phyloP scores from a whole-genome alignment of 1,284 basidiomycete genomes.

The Cutaneotrichosporon spelunceum region DNA sequence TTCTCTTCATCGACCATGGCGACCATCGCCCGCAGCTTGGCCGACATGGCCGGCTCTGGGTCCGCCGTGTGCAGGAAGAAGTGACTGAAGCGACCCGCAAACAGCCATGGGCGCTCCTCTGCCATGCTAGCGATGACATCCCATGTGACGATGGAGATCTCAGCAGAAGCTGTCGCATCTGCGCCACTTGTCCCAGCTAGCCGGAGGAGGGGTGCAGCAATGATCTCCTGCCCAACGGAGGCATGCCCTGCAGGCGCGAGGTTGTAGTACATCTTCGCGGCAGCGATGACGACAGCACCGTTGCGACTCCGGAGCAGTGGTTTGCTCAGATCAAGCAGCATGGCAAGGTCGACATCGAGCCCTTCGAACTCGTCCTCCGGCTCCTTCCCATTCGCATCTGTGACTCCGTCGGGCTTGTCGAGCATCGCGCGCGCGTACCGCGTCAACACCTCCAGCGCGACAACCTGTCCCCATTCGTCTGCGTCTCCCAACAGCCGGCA shows the following conservation, averaged over 20 bases:
- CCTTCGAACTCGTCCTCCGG: conserved; percentile 58
- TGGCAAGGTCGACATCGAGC: conserved; percentile 62
- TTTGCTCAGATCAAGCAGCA: conserved; percentile 69
- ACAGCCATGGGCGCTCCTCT: conserved; percentile 61
- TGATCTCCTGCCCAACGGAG: conserved; percentile 36
- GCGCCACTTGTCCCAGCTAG: conserved; percentile 51
- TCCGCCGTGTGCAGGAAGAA: conserved; percentile 71
- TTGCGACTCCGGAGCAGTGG: conserved; percentile 80
- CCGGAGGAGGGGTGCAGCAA: conserved; percentile 44
- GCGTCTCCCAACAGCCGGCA: conserved; percentile 81
- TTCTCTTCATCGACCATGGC: conserved; percentile 65
- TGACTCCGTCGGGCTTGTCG: conserved; percentile 59
- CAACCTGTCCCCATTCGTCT: conserved; percentile 94
- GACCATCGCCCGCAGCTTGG: conserved; percentile 70
- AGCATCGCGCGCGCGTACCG: conserved; percentile 84
- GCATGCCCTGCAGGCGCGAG: conserved; percentile 57
- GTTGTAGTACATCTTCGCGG: conserved; percentile 69
- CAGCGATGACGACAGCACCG: conserved; percentile 76
- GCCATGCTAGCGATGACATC: conserved; percentile 66
- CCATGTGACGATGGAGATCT: conserved; percentile 69
- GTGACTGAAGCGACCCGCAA: conserved; percentile 60
- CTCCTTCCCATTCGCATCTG: conserved; percentile 10
- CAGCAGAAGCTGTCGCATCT: conserved; percentile 59
- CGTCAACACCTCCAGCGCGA: conserved; percentile 71
- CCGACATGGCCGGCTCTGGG: conserved; percentile 61